A percentile compares a stretch with the other conserved stretches of the same genome.
Conservation (phyloP, 2,329 filamentous ascomycete genomes). For the Alternaria gansuensis region DNA sequence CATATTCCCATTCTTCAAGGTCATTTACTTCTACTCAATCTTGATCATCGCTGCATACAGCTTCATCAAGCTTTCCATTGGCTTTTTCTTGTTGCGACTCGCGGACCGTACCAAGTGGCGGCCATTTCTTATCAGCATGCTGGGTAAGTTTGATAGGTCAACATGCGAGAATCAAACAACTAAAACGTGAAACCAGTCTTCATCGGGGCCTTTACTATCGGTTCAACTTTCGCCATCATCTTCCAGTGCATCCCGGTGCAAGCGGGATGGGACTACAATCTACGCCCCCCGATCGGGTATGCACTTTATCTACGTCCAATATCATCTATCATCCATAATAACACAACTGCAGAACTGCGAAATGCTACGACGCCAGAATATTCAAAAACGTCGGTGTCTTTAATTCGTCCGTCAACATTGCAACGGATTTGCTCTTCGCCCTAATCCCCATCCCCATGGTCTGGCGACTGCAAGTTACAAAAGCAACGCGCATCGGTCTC, state of each 20-base stretch:
- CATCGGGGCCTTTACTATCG: slow-evolving; percentile 38
- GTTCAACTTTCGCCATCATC: slow-evolving; percentile 35
- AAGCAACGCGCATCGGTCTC: slow-evolving; percentile 52
- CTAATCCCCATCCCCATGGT: slow-evolving; percentile 56
- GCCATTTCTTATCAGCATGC: slow-evolving; percentile 54
- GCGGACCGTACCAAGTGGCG: slow-evolving; percentile 44
- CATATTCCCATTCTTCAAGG: slow-evolving; percentile 50
- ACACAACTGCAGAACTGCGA: slow-evolving; percentile 25
- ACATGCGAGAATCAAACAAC: not conserved
- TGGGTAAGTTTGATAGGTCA: slow-evolving; percentile 48
- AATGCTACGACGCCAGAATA: slow-evolving; percentile 48
- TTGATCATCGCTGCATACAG: slow-evolving; percentile 57
- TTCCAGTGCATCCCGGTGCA: slow-evolving; percentile 51
- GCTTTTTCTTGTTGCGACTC: slow-evolving; percentile 58
- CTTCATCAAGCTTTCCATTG: slow-evolving; percentile 60
- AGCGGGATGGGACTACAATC: slow-evolving; percentile 55
- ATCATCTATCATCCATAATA: not conserved
- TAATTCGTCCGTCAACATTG: slow-evolving; percentile 56
- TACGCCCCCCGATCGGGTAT: slow-evolving; percentile 35
- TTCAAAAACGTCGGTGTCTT: slow-evolving; percentile 59
- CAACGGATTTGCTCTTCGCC: slow-evolving; percentile 54
- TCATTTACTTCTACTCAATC: slow-evolving; percentile 58
- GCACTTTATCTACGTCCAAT: not conserved
- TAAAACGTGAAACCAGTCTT: slow-evolving; percentile 23
- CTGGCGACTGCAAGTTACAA: slow-evolving; percentile 54